phyloP scores from a whole-genome alignment of 148 eudicot genomes.

The Nyssa sinensis region DNA sequence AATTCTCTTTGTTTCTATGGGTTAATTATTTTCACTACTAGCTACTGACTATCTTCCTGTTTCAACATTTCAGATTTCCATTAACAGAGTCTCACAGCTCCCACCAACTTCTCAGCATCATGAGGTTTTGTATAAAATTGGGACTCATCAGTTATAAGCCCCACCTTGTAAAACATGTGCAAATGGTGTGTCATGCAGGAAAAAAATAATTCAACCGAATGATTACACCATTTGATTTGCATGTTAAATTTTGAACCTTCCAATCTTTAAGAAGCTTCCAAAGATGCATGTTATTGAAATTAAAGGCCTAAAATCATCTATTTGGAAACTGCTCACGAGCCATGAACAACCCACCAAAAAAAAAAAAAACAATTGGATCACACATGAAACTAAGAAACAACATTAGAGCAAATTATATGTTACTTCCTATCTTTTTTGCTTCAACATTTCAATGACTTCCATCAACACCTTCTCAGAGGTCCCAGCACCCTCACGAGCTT shows the following conservation, averaged over 20 bases:
- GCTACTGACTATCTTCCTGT: conserved; percentile 8
- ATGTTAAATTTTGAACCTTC: neutral
- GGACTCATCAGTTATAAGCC: too few species aligned
- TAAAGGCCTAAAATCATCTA: neutral
- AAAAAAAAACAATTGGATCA: too few species aligned
- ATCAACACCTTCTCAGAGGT: conserved; percentile 17
- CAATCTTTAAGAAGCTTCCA: conserved; percentile 8
- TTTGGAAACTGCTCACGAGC: neutral
- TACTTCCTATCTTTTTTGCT: too few species aligned
- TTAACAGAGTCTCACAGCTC: conserved; percentile 20
- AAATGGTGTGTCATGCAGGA: too few species aligned
- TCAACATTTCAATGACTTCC: conserved; percentile 15
- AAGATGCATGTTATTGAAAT: conserved; percentile 6
- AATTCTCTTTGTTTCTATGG: conserved; percentile 5
- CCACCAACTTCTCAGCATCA: conserved; percentile 17
- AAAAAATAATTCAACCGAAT: neutral
- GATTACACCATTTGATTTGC: neutral
- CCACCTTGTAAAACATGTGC: too few species aligned
- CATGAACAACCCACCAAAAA: conserved; percentile 3
- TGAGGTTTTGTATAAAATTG: too few species aligned
- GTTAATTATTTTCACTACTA: neutral
- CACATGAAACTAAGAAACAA: neutral
- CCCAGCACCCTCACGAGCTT: conserved; percentile 16
- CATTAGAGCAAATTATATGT: neutral
- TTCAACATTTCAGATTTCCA: conserved; percentile 5